Base-by-base conservation (phyloP, 2,329 filamentous ascomycete genomes). In the Pseudogymnoascus sp. region DNA sequence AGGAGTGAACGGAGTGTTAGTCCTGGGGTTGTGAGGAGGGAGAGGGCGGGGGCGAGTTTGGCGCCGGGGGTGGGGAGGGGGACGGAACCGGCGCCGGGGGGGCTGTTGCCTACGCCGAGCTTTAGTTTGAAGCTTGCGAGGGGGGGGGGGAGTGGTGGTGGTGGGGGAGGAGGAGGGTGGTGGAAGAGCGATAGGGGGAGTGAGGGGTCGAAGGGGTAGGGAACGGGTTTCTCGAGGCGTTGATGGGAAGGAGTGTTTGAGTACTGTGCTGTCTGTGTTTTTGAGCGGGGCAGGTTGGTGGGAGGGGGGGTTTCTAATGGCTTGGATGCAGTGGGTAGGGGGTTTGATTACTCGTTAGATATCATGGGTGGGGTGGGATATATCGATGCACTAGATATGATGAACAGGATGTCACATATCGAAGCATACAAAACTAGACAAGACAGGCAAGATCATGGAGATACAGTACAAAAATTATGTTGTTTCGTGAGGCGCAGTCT, bases 391-490 rank as follows among this genome's bases (percentile, higher is more conserved):
- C n/a, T 10, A 21, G 28, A 57, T 57, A 57, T 57, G 51, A 57
- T 57, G 25, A 11, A 34, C 51, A 57, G 51, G 51, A 57, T 57
- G 51, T 28, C 51, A 57, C 51, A 57, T 54, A 31, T 57, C 51
- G 10, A 34, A 19, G 51, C 28, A 34, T 19, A 45, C 14, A 54
- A 34, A 57, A 34, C 14, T 57, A 34, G 51, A 57, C 51, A 4
- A 23, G 28, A 10, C 4, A 8, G 28, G 28, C 25, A 14, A 16
- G 25, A 57, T 34, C 25, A 57, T 57, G 25, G 51, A 54, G 25
- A 57, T 34, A 34, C 28, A 57, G 51, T 34, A 57, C 25, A 19
- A 57, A 34, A 34, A 57, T 34, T 57, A 34, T 2, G n/a, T 57
- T 57, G 25, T 34, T 45, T 57, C 51, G 51, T 57, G 51, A 57